These are phyloP conservation scores for Ilex paraguariensis DNA, from an alignment of 305 asterid genomes.

Conservation along the genomic window DNA sequence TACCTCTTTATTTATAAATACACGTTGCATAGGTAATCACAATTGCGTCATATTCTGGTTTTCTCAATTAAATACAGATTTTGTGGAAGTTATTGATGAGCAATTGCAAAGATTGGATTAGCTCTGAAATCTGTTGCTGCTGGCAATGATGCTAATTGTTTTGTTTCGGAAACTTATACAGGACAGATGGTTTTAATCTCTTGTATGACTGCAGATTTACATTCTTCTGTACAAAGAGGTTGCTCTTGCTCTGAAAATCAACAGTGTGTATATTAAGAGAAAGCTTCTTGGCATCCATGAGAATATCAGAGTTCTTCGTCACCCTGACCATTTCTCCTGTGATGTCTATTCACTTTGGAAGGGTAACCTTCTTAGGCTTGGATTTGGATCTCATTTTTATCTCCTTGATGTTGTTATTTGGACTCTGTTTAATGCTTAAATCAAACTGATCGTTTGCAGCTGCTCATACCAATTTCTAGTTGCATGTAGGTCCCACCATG, in stretches of 20 bases:
- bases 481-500: constrained; percentile 80
- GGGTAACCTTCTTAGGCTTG: neutral
- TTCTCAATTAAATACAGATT: too few species aligned
- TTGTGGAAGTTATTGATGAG: too few species aligned
- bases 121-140: too few species aligned
- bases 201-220: constrained; percentile 54
- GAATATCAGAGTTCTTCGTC: constrained; percentile 83
- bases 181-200: constrained; percentile 18
- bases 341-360: constrained; percentile 51
- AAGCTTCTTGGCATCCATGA: constrained; percentile 76
- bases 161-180: neutral
- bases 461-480: constrained; percentile 23
- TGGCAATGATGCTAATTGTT: neutral
- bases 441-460: constrained; percentile 12
- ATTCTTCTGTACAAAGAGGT: constrained; percentile 96
- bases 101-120: too few species aligned
- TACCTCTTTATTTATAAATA: too few species aligned
- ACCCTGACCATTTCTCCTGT: constrained; percentile 87
- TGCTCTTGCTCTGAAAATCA: constrained; percentile 89
- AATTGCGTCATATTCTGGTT: too few species aligned
- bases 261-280: constrained; percentile 90
- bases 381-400: neutral
- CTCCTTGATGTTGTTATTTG: neutral
- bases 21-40: too few species aligned
- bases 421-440: neutral